Base-by-base conservation (phyloP, 768 basidiomycete genomes). In the Collybia nuda region DNA sequence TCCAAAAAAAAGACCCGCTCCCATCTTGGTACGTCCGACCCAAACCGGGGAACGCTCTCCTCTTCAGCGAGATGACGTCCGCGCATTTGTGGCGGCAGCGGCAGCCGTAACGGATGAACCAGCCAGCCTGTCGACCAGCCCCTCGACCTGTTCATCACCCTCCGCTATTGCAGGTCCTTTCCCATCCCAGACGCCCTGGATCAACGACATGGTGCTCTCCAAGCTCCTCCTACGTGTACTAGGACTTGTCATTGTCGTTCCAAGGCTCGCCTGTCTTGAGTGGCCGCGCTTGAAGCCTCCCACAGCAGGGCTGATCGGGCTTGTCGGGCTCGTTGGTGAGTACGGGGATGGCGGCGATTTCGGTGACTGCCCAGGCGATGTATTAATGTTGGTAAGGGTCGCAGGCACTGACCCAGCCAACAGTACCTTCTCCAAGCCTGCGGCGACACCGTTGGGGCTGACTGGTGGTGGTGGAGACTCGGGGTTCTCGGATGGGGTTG, bases 201-300 rank as follows among this genome's bases (percentile, higher is more conserved):
- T 96, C 65, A 98, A 81, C 54, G 87, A 87, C 77, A 95, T 93
- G 46, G 97, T 98, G 66, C 89, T 94, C 76, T 98, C 96, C 66
- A 98, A 67, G 65, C 90, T 93, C 66, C 96, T 75, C 69, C 96
- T 76, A 56, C 97, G 75, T 44, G 88, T 98, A 66, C 91, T 94
- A 12, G 97, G 96, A 61, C 88, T 90, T 44, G 95, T 96, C 84
- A 86, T 88, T 56, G 95, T 98, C 56, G 96, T 98, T 3, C 96
- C 96, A 54, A 98, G 68, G 62, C 91, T 94, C 44, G 86, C 84
- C 60, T 89, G 84, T 39, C 92, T 78, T 2, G 77, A 78, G 58
- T 90, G 89, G 12, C 88, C 84, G 36, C 88, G 82, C 54, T 79
- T 81, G 78, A 84, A 86, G 6, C 81, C 78, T 21, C 64, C 67